These are phyloP conservation scores for Peronospora farinosa DNA, from an alignment of 352 stramenopile genomes.

Conservation along the genomic window DNA sequence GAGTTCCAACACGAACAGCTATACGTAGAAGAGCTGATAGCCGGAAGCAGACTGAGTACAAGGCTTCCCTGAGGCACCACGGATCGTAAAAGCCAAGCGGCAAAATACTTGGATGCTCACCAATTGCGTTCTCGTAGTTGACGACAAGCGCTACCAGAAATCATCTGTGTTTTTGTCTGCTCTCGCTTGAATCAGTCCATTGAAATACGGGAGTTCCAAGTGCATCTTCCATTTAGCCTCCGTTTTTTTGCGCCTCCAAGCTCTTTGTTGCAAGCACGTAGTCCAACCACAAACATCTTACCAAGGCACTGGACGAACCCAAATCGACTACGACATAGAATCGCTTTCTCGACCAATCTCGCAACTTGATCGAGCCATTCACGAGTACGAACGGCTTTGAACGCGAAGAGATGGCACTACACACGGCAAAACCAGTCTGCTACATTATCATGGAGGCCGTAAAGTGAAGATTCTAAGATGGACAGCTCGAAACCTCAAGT, in stretches of 20 bases:
- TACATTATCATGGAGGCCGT: slow-evolving; percentile 34
- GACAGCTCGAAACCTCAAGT: slow-evolving; percentile 21
- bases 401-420: slow-evolving; percentile 6
- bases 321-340: slow-evolving; percentile 67
- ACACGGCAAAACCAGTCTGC: slow-evolving; percentile 22
- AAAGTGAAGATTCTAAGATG: slow-evolving; percentile 27
- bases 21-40: too few relatives aligned
- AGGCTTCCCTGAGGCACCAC: slow-evolving; percentile 34
- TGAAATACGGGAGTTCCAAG: slow-evolving; percentile 7
- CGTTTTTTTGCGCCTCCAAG: slow-evolving; percentile 3
- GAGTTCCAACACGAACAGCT: slow-evolving; percentile 72
- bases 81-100: slow-evolving; percentile 36
- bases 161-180: slow-evolving; percentile 35
- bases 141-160: too few relatives aligned
- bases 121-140: too few relatives aligned
- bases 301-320: slow-evolving; percentile 51
- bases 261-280: slow-evolving; percentile 9
- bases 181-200: slow-evolving; percentile 39
- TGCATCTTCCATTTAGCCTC: neutral
- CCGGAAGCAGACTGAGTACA: slow-evolving; percentile 33
- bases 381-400: slow-evolving; percentile 67
- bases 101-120: slow-evolving; percentile 30
- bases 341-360: slow-evolving; percentile 74
- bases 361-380: slow-evolving; percentile 63
- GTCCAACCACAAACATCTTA: slow-evolving; percentile 34